Base-by-base conservation (phyloP, 768 basidiomycete genomes). In the Artomyces pyxidatus region DNA sequence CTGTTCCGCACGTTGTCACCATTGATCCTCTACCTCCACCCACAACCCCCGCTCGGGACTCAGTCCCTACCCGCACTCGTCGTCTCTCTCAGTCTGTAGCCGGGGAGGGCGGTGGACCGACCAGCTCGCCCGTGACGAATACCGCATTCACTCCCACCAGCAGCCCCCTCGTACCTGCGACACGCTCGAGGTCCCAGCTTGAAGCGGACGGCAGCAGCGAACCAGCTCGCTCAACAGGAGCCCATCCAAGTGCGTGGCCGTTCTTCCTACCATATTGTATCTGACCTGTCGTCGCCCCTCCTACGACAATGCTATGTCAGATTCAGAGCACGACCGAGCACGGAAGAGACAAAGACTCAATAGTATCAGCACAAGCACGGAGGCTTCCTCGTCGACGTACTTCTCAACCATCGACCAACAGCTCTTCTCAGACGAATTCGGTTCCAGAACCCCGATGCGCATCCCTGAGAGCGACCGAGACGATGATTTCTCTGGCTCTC, bases 271-370 rank as follows among this genome's bases (percentile, higher is more conserved):
- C 21, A 30, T 16, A 19, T n/a, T n/a, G n/a, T n/a, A n/a, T n/a
- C n/a, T n/a, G n/a, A n/a, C n/a, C n/a, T n/a, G n/a, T n/a, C n/a
- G n/a, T n/a, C n/a, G n/a, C n/a, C n/a, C n/a, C n/a, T n/a, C n/a
- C n/a, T n/a, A n/a, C n/a, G n/a, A n/a, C n/a, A n/a, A n/a, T n/a
- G n/a, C 43, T 37, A 26, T 26, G 16, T 29, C 37, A 56, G 56
- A 47, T 48, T 48, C 45, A 42, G 44, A 58, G 29, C 55, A 30
- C 27, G 57, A 58, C 45, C 52, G 55, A 65, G 78, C 80, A 57
- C 75, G 75, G 68, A 86, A 86, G 73, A 75, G 84, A 73, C 82
- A 82, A 71, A 76, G 84, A 66, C 70, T 76, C 61, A 72, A 74
- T 59, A 71, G 59, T 57, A 62, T 63, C 51, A 56, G 61, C 63